Percentiles rank a stretch among this genome's conserved stretches.
These are phyloP conservation scores for Kwoniella sp. DNA, from an alignment of 768 basidiomycete species.

Conservation along the genomic window DNA sequence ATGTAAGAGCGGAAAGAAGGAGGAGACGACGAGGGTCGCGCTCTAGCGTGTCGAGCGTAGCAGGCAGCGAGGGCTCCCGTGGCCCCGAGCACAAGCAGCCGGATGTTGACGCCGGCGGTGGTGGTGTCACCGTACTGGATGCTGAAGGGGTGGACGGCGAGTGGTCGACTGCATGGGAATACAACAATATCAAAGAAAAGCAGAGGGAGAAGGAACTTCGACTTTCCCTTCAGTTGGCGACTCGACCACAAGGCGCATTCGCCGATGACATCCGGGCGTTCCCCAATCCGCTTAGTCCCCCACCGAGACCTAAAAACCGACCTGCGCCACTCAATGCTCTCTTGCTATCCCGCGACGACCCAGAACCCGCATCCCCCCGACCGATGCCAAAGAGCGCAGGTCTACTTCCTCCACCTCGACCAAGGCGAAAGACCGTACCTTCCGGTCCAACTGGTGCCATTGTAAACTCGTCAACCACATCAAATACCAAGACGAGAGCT, in stretches of 20 bases:
- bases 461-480: not conserved
- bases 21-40: slow-evolving; percentile 5
- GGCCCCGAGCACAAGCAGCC: not conserved
- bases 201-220: slow-evolving; percentile 1
- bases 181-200: slow-evolving; percentile 1
- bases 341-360: not conserved
- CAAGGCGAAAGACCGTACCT: not conserved
- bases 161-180: slow-evolving; percentile 14
- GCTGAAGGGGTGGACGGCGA: slow-evolving; percentile 1
- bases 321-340: slow-evolving; percentile 3
- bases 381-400: slow-evolving; percentile 7
- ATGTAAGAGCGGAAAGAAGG: slow-evolving; percentile 3
- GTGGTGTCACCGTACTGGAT: not conserved
- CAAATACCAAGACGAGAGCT: not conserved
- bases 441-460: not conserved
- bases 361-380: not conserved
- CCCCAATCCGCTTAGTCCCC: not conserved
- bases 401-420: slow-evolving; percentile 12
- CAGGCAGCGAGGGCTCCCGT: slow-evolving; percentile 10
- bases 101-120: not conserved
- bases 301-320: not conserved
- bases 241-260: not conserved
- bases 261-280: not conserved
- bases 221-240: slow-evolving; percentile 2
- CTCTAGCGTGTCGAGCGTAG: slow-evolving; percentile 5